Evolutionary conservation across 345 rosid species (phyloP), one percentile per base, ranked within the genome.

Genomic region (Bruguiera parviflora): DNA sequence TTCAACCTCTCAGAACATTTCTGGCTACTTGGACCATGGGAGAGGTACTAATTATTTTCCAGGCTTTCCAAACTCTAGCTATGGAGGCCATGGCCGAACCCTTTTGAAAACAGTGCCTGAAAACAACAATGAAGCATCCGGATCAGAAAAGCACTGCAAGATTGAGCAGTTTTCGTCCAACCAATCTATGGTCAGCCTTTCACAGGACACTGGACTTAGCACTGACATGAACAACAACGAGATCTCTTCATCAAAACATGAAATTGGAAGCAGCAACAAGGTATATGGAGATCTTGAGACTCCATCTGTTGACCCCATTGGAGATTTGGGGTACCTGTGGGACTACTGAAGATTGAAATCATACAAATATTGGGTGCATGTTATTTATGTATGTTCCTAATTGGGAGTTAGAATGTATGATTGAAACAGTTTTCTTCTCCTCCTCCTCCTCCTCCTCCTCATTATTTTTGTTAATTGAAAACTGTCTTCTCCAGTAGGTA

Each of bases 181-280:
- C 43, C 92, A 84, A 51, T 82, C 92, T 0, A 59, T 85, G 79
- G 77, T 83, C 16, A 86, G 81, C 71, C 84, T 52, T 4, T 88
- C 92, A 8, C 90, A 84, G 31, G 92, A 88, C 21, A 88, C 92
- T n/a, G 85, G 87, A 33, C 76, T 81, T 24, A 84, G 92, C 78
- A 72, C 88, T 4, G 92, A 88, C 57, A 63, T 88, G 58, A 87
- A 81, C 81, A 77, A 80, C 27, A 56, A 56, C 59, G 90, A 86
- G 79, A 86, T 83, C 63, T 82, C 90, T 5, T 87, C 72, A 1
- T 79, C 88, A 21, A 77, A 78, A 77, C 84, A 72, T n/a, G 87
- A 79, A 13, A 55, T 73, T 5, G 81, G 69, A 28, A 68, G 51
- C 60, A 75, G 49, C 3, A 58, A 64, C 65, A 73, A 53, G 28